phyloP scores from a whole-genome alignment of 2,329 filamentous ascomycete genomes.

The Scedosporium aurantiacum region DNA sequence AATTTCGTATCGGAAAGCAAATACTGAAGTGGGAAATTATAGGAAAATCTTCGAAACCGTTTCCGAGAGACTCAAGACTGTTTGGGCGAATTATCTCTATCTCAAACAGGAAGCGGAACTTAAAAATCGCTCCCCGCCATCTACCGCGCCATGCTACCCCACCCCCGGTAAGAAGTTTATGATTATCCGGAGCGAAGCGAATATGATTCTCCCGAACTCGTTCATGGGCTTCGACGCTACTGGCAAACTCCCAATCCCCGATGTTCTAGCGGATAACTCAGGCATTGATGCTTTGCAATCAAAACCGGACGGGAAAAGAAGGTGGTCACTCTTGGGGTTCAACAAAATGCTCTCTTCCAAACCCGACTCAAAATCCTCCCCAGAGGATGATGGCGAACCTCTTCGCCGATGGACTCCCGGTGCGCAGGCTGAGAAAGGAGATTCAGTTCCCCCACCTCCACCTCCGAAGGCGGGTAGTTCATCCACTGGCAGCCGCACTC shows the following conservation, averaged over 20 bases:
- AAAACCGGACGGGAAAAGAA: slow-evolving; percentile 39
- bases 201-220: slow-evolving; percentile 33
- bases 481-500: neutral
- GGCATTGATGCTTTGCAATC: slow-evolving; percentile 6
- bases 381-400: neutral
- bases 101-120: slow-evolving; percentile 56
- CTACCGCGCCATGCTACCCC: slow-evolving; percentile 71
- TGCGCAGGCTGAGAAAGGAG: neutral
- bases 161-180: slow-evolving; percentile 77
- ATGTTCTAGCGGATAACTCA: neutral
- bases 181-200: slow-evolving; percentile 71
- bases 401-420: neutral
- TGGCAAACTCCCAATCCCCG: slow-evolving; percentile 18
- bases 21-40: slow-evolving; percentile 10
- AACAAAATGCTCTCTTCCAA: slow-evolving; percentile 46
- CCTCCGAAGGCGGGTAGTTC: slow-evolving; percentile 14
- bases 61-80: slow-evolving; percentile 54
- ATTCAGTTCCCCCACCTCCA: slow-evolving; percentile 19
- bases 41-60: slow-evolving; percentile 61
- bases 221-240: slow-evolving; percentile 40
- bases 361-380: neutral
- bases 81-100: slow-evolving; percentile 72
- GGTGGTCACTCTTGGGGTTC: slow-evolving; percentile 53
- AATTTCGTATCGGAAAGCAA: slow-evolving; percentile 10
- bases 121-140: slow-evolving; percentile 44